Percentiles rank a stretch among this genome's conserved stretches.
Conservation (phyloP, 2,329 filamentous ascomycete genomes). For the Fusarium penzigii region DNA sequence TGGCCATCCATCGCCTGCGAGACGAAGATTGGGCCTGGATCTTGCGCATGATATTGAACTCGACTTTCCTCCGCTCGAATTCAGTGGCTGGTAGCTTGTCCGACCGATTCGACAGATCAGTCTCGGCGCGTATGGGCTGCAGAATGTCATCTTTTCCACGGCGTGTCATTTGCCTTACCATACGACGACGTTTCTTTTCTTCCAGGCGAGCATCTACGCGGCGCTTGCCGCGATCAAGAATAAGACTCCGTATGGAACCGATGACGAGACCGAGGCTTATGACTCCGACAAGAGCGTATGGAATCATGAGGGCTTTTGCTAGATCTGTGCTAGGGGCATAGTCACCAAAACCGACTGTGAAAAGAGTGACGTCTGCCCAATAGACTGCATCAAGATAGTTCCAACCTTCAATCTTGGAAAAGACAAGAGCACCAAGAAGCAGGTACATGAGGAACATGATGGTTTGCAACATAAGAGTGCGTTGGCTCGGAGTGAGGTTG, state of each 20-base stretch:
- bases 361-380: constrained; percentile 73
- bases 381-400: constrained; percentile 76
- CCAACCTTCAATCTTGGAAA: constrained; percentile 72
- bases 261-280: constrained; percentile 85
- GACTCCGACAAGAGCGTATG: constrained; percentile 80
- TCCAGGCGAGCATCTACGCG: constrained; percentile 58
- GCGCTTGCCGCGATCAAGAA: constrained; percentile 57
- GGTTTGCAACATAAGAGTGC: constrained; percentile 87
- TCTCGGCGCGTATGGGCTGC: constrained; percentile 43
- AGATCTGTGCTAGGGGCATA: constrained; percentile 49
- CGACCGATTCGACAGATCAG: constrained; percentile 6
- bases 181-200: constrained; percentile 56
- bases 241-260: constrained; percentile 70
- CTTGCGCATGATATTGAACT: constrained; percentile 79
- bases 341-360: constrained; percentile 67
- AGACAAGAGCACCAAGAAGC: constrained; percentile 74
- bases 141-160: constrained; percentile 51
- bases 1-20: constrained; percentile 73
- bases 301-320: constrained; percentile 73
- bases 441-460: constrained; percentile 84
- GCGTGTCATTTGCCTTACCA: constrained; percentile 47
- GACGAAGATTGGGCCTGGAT: constrained; percentile 68
- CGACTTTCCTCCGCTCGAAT: constrained; percentile 63
- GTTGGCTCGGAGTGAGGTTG: constrained; percentile 73
- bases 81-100: constrained; percentile 38